Percentiles rank a stretch among this genome's conserved stretches.
phyloP scores from a whole-genome alignment of 306 rosid genomes.

The Calophaca sinica region DNA sequence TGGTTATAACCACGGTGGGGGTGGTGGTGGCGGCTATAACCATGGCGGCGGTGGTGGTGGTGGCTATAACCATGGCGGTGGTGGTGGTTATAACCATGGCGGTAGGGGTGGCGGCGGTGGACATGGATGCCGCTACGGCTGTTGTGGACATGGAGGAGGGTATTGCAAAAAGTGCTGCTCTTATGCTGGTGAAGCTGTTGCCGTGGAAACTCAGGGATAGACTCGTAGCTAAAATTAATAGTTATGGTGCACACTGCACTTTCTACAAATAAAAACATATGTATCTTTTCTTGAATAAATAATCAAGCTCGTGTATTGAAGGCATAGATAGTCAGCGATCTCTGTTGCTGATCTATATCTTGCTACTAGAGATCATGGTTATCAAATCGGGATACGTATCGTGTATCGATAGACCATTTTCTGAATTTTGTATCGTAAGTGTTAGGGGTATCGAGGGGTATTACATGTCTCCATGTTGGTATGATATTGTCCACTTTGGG shows the following conservation, averaged over 20 bases:
- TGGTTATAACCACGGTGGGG: neutral
- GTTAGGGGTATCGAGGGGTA: no score
- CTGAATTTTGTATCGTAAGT: no score
- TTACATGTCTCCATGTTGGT: no score
- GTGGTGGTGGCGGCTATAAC: neutral
- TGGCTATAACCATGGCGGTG: neutral
- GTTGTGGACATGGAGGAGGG: constrained; percentile 47
- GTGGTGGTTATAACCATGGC: neutral
- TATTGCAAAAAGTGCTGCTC: constrained; percentile 59
- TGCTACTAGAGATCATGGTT: no score
- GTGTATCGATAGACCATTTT: no score
- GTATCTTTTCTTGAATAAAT: neutral
- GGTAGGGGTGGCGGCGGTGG: constrained; percentile 18
- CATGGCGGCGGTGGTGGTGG: neutral
- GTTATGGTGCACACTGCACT: neutral
- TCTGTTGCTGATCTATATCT: no score
- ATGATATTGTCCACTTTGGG: no score
- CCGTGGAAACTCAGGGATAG: constrained; percentile 37
- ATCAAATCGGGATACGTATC: no score
- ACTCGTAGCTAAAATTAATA: constrained; percentile 36
- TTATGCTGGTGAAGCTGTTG: constrained; percentile 58
- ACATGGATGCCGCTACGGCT: constrained; percentile 55
- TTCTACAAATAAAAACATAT: neutral
- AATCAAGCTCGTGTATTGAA: neutral
- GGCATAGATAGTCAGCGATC: no score